phyloP scores from a whole-genome alignment of 495 filamentous ascomycete species.

The Lasiosphaeris hirsuta region DNA sequence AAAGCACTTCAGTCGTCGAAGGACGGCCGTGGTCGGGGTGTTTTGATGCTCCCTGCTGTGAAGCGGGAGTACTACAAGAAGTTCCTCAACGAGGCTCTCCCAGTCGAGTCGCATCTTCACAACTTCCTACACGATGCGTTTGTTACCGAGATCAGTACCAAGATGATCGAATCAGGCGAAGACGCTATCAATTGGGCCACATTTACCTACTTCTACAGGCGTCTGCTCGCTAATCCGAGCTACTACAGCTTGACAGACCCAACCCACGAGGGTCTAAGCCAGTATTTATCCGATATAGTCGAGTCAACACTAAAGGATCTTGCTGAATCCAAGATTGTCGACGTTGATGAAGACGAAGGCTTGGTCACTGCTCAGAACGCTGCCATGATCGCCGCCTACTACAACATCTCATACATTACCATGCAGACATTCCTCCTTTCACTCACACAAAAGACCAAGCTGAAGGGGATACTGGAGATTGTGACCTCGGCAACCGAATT shows the following conservation, averaged over 20 bases:
- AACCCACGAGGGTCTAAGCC: slow-evolving; percentile 88
- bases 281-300: slow-evolving; percentile 92
- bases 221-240: slow-evolving; percentile 93
- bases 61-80: slow-evolving; percentile 98
- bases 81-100: slow-evolving; percentile 94
- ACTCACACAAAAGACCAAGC: slow-evolving; percentile 78
- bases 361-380: slow-evolving; percentile 85
- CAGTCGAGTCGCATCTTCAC: slow-evolving; percentile 92
- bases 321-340: slow-evolving; percentile 90
- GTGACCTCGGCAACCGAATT: slow-evolving; percentile 97
- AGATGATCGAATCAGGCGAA: slow-evolving; percentile 88
- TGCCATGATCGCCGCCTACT: slow-evolving; percentile 97
- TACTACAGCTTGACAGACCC: slow-evolving; percentile 90
- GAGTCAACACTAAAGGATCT: slow-evolving; percentile 91
- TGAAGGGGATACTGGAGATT: slow-evolving; percentile 95
- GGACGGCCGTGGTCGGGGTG: slow-evolving; percentile 81
- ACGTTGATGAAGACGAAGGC: slow-evolving; percentile 95
- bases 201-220: slow-evolving; percentile 97
- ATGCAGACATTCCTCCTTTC: slow-evolving; percentile 99
- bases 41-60: slow-evolving; percentile 90
- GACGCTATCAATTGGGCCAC: slow-evolving; percentile 98
- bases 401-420: slow-evolving; percentile 98
- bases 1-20: slow-evolving; percentile 73
- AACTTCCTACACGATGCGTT: slow-evolving; percentile 92
- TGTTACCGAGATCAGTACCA: slow-evolving; percentile 92